Evolutionary conservation across 2,329 filamentous ascomycete species (phyloP).

Genomic region (Cladosporium sphaerospermum): DNA sequence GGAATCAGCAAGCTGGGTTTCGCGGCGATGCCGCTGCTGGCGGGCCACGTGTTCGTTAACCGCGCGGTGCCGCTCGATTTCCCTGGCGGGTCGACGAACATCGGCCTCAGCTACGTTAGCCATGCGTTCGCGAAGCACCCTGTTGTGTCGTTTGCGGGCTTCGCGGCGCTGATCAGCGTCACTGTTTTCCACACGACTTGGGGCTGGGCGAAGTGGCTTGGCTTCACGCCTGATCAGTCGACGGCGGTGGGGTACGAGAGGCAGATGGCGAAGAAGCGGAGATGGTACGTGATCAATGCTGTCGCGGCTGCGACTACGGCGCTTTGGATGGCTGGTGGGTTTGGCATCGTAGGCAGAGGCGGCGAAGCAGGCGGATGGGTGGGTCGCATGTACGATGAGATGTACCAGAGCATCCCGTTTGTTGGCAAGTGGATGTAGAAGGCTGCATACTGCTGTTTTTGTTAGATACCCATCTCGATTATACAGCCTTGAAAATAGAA

Average conservation of each 20-base stretch:
- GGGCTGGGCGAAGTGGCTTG: conserved; percentile 79
- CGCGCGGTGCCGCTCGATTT: conserved; percentile 66
- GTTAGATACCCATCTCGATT: conserved; percentile 10
- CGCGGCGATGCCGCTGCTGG: conserved; percentile 56
- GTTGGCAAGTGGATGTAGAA: conserved; percentile 41
- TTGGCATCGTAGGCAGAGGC: conserved; percentile 69
- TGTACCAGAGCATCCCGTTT: conserved; percentile 58
- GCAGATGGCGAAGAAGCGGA: conserved; percentile 52
- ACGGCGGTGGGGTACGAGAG: conserved; percentile 44
- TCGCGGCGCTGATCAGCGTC: conserved; percentile 59
- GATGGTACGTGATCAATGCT: conserved; percentile 67
- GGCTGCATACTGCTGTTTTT: background rate
- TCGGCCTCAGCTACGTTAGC: conserved; percentile 74
- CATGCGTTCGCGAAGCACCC: conserved; percentile 77
- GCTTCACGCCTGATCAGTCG: conserved; percentile 53
- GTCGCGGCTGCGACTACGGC: conserved; percentile 51
- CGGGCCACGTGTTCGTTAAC: conserved; percentile 69
- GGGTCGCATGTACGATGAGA: conserved; percentile 68
- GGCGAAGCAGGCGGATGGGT: conserved; percentile 72
- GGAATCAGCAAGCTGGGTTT: conserved; percentile 70
- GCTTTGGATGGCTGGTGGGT: conserved; percentile 74
- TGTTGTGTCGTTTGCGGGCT: conserved; percentile 60
- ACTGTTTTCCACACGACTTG: conserved; percentile 75
- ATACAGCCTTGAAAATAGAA: background rate
- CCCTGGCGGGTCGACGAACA: conserved; percentile 79